Conservation (phyloP, 768 basidiomycete species). For the Panaeolus papilionaceus region DNA sequence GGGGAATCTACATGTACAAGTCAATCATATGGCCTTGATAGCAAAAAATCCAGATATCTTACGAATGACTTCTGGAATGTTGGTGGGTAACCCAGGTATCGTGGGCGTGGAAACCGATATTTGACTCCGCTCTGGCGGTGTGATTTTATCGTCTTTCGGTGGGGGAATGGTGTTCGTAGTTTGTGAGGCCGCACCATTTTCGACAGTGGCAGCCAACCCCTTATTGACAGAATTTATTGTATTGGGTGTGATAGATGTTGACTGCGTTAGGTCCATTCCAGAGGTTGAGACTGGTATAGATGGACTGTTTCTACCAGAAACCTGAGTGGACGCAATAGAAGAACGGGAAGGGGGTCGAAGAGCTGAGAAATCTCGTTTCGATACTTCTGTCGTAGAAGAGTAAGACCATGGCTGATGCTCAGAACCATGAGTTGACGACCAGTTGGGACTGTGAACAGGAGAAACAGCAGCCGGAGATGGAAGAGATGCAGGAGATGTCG, state of each 20-base stretch:
- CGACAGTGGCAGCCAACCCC: background rate
- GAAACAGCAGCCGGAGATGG: slow-evolving; percentile 32
- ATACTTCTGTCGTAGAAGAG: slow-evolving; percentile 21
- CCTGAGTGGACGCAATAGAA: slow-evolving; percentile 59
- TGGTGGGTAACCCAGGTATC: slow-evolving; percentile 8
- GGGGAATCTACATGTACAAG: slow-evolving; percentile 1
- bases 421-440: slow-evolving; percentile 19
- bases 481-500: slow-evolving; percentile 30
- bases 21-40: background rate
- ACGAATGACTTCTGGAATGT: slow-evolving; percentile 11
- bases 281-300: background rate
- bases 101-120: background rate
- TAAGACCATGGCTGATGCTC: slow-evolving; percentile 27
- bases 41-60: background rate
- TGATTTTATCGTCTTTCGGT: background rate
- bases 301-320: slow-evolving; percentile 44
- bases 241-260: background rate
- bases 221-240: background rate
- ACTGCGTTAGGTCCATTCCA: background rate
- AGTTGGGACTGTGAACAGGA: slow-evolving; percentile 26
- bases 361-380: slow-evolving; percentile 22
- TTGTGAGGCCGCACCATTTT: background rate
- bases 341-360: slow-evolving; percentile 57
- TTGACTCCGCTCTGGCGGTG: background rate
- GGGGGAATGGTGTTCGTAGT: background rate